Base-by-base conservation (phyloP, 805 yeast species). In the Hanseniaspora mollemarum region DNA sequence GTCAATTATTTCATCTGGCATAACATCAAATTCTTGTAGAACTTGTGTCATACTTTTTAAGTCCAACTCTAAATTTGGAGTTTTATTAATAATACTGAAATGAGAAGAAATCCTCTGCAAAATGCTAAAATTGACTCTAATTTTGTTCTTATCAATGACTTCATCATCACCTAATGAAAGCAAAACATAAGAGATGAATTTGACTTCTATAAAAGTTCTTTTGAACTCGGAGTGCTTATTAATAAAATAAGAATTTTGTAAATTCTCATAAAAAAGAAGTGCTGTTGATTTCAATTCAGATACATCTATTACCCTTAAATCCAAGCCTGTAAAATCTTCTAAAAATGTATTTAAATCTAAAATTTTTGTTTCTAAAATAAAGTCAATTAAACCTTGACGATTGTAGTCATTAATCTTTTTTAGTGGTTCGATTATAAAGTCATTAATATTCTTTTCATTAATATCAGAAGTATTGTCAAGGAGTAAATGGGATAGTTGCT, bases 61-160 rank as follows among this genome's bases (percentile, higher is more conserved):
- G 12, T 15, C 19, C 21, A 41, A 16, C 4, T 28, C 32, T 13
- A 39, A 3, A 12, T 39, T 33, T 3, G 38, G 25, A 13, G 15
- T 29, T 15, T 38, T n/a, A 24, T 26, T 38, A 2, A 46, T 46
- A 19, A 46, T 38, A n/a, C 44, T 19, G 25, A 21, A 46, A 18
- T 46, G 50, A 38, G 38, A n/a, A 12, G 19, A 31, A 4, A 46
- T 16, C 12, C 21, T 19, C 18, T 46, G 22, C 2, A 39, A 16
- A 18, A 46, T 46, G 21, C 39, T 46, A 8, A 29, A 38, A 33
- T 46, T 29, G 10, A 46, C 19, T 2, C 29, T 16, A 6, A 40
- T 38, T 3, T 22, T 13, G 25, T 38, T 16, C 39, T 46, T 32
- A 18, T 39, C 44, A 10, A 37, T 3, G 1, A 10, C 8, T 1